A percentile compares a stretch with the other conserved stretches of the same genome.
Conservation (phyloP, 2,329 filamentous ascomycete genomes). For the Fusarium illudens region DNA sequence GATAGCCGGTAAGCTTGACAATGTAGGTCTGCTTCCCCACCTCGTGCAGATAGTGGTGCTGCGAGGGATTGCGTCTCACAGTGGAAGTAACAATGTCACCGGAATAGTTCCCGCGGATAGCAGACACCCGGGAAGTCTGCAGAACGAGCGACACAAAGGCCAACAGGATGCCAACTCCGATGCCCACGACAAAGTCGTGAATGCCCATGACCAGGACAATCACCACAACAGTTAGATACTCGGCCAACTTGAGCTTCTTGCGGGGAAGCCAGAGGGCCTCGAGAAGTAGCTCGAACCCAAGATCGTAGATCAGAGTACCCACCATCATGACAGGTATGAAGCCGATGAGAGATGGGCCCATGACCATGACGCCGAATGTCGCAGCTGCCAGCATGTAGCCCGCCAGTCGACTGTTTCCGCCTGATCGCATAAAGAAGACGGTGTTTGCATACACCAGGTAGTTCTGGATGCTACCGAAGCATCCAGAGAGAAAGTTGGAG, state of each 20-base stretch:
- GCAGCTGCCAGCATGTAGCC: slow-evolving; percentile 83
- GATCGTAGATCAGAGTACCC: slow-evolving; percentile 90
- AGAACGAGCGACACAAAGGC: slow-evolving; percentile 92
- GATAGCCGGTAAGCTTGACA: slow-evolving; percentile 89
- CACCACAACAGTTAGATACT: slow-evolving; percentile 87
- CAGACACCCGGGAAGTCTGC: slow-evolving; percentile 88
- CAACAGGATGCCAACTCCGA: slow-evolving; percentile 88
- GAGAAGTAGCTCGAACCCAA: slow-evolving; percentile 89
- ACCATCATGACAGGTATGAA: slow-evolving; percentile 98
- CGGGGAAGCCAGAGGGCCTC: slow-evolving; percentile 91
- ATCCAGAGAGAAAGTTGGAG: slow-evolving; percentile 90
- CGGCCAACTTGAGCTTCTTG: slow-evolving; percentile 84
- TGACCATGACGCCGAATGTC: slow-evolving; percentile 82
- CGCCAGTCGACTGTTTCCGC: slow-evolving; percentile 85
- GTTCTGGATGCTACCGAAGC: slow-evolving; percentile 89
- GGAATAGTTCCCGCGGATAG: slow-evolving; percentile 88
- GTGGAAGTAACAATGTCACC: slow-evolving; percentile 91
- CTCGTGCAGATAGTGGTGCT: slow-evolving; percentile 84
- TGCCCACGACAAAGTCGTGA: slow-evolving; percentile 95
- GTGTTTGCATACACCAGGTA: slow-evolving; percentile 98
- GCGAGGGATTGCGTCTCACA: slow-evolving; percentile 87
- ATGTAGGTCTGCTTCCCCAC: slow-evolving; percentile 90
- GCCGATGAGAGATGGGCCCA: slow-evolving; percentile 88
- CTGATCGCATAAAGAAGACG: slow-evolving; percentile 93
- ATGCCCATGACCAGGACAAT: slow-evolving; percentile 97